These are phyloP conservation scores for Gossypium schwendimanii DNA, from an alignment of 441 rosid species.

Conservation along the genomic window DNA sequence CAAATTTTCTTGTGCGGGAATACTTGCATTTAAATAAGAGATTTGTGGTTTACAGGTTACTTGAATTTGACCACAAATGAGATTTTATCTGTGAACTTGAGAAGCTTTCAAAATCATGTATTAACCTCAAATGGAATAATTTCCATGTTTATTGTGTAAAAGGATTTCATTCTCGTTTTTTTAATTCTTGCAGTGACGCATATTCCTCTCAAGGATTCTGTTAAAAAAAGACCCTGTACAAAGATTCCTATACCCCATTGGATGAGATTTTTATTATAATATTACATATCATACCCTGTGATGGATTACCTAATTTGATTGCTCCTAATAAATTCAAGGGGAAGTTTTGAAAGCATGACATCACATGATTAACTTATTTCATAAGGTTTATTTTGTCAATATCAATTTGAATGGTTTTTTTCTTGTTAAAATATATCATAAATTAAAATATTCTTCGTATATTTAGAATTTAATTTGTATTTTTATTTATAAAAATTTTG, in stretches of 20 bases:
- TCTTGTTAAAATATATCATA: too few species aligned
- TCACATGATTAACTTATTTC: background rate
- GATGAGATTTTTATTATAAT: background rate
- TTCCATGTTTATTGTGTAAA: background rate
- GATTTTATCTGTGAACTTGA: conserved; percentile 1
- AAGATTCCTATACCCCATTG: background rate
- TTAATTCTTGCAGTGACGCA: background rate
- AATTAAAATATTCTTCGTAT: too few species aligned
- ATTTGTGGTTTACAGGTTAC: conserved; percentile 11
- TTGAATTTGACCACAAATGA: background rate
- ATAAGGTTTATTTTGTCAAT: background rate
- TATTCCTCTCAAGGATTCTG: background rate
- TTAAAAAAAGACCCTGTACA: background rate
- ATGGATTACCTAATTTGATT: background rate
- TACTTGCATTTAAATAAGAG: conserved; percentile 14
- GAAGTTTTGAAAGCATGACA: background rate
- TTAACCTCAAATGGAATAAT: background rate
- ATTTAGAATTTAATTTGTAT: too few species aligned
- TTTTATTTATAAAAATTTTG: too few species aligned
- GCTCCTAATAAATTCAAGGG: background rate
- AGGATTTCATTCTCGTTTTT: background rate
- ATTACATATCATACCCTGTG: background rate
- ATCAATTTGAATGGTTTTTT: too few species aligned
- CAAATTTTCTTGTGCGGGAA: conserved; percentile 16
- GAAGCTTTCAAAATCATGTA: background rate